phyloP scores from a whole-genome alignment of 176 grass and related monocot species.

The Triticum aestivum region DNA sequence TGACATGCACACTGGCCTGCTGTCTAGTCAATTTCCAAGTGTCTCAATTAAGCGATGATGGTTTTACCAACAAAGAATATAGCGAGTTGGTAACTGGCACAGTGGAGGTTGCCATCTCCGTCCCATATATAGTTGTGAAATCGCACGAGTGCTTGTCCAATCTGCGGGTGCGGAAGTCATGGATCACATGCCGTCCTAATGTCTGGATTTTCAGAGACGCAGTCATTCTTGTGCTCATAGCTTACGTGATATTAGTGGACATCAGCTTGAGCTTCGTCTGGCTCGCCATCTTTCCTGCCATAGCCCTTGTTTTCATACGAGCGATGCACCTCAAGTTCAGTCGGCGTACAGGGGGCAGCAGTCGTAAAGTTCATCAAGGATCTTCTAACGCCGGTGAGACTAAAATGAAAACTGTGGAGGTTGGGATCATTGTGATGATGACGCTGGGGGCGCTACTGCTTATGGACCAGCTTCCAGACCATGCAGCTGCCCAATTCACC shows the following conservation, averaged over 20 bases:
- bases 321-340: neutral
- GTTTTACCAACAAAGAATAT: neutral
- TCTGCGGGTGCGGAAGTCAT: neutral
- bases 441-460: neutral
- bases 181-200: neutral
- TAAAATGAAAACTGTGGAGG: neutral
- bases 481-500: neutral
- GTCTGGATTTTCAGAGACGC: neutral
- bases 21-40: neutral
- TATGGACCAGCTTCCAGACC: neutral
- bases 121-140: neutral
- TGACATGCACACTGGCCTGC: neutral
- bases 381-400: neutral
- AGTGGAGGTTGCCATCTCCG: neutral
- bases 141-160: neutral
- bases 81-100: neutral
- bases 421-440: neutral
- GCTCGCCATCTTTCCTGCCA: neutral
- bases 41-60: neutral
- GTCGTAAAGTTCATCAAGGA: neutral
- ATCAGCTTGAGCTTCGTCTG: neutral
- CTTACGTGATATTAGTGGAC: neutral
- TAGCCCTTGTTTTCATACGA: neutral
- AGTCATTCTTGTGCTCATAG: neutral
- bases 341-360: neutral